phyloP scores from a whole-genome alignment of 2,329 filamentous ascomycete genomes.

The Talaromyces sp. region DNA sequence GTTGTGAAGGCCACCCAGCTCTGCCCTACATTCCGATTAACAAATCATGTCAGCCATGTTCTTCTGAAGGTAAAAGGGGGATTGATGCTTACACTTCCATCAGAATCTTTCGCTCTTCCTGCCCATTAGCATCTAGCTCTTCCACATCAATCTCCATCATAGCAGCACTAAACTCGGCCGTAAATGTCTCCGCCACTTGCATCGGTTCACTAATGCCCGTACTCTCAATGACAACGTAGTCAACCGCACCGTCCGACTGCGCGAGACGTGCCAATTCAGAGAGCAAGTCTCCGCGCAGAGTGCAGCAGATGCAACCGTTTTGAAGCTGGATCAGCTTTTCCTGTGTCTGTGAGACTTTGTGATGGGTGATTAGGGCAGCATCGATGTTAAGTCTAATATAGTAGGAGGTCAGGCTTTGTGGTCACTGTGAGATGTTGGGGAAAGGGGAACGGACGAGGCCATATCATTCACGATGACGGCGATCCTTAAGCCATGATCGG shows the following conservation, averaged over 20 bases:
- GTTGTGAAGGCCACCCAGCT: conserved; percentile 59
- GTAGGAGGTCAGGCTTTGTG: not conserved
- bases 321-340: conserved; percentile 64
- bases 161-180: conserved; percentile 46
- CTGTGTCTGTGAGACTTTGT: conserved; percentile 53
- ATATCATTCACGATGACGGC: conserved; percentile 72
- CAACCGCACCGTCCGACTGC: conserved; percentile 53
- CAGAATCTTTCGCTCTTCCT: conserved; percentile 39
- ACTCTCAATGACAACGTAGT: conserved; percentile 69
- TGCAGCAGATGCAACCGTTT: conserved; percentile 74
- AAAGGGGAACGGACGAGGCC: conserved; percentile 42
- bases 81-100: conserved; percentile 39
- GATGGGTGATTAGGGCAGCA: conserved; percentile 54
- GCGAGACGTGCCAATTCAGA: conserved; percentile 63
- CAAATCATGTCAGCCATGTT: conserved; percentile 10
- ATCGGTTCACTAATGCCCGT: conserved; percentile 68
- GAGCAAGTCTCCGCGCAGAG: conserved; percentile 63
- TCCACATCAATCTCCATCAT: conserved; percentile 46
- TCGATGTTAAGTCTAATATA: conserved; percentile 56
- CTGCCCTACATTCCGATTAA: conserved; percentile 30
- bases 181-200: conserved; percentile 70
- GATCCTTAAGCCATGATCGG: conserved; percentile 61
- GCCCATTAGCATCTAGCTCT: conserved; percentile 28
- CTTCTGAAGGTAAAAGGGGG: conserved; percentile 11
- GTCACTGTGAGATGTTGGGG: not conserved